Conservation (phyloP, 257 asterid genomes). For the Salvia miltiorrhiza region DNA sequence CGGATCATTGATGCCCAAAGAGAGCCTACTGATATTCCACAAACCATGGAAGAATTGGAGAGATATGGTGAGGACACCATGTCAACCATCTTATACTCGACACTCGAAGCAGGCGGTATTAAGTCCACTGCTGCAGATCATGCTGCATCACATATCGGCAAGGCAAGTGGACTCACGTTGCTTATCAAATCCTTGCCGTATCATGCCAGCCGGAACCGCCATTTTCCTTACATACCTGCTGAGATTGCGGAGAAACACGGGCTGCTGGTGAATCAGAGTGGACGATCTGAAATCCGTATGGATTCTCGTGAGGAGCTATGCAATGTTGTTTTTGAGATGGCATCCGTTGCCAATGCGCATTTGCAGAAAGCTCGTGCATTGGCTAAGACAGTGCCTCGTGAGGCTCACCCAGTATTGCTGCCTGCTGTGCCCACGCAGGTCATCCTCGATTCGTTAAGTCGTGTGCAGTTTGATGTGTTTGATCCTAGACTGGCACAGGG, state of each 20-base stretch:
- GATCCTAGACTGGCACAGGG: conserved; percentile 72
- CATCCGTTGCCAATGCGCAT: conserved; percentile 83
- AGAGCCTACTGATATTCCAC: conserved; percentile 56
- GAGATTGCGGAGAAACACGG: conserved; percentile 76
- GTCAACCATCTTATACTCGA: conserved; percentile 78
- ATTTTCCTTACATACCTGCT: conserved; percentile 59
- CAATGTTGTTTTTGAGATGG: conserved; percentile 79
- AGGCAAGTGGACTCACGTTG: conserved; percentile 85
- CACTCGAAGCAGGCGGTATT: conserved; percentile 81
- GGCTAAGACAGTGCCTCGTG: conserved; percentile 66
- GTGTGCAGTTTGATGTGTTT: conserved; percentile 76
- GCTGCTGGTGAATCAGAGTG: conserved; percentile 45
- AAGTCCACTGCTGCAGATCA: conserved; percentile 80
- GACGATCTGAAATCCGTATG: conserved; percentile 44
- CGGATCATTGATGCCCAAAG: conserved; percentile 74
- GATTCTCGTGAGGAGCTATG: conserved; percentile 68
- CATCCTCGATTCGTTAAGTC: conserved; percentile 56
- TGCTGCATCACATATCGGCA: conserved; percentile 95
- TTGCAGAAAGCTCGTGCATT: conserved; percentile 75
- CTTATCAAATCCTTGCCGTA: conserved; percentile 79
- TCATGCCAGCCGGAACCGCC: conserved; percentile 65
- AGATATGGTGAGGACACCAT: conserved; percentile 80
- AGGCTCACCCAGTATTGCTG: conserved; percentile 69
- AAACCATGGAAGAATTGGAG: conserved; percentile 69
- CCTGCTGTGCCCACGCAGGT: conserved; percentile 84